These are phyloP conservation scores for Paraleonurus japonicus DNA, from an alignment of 257 asterid species.

Conservation along the genomic window DNA sequence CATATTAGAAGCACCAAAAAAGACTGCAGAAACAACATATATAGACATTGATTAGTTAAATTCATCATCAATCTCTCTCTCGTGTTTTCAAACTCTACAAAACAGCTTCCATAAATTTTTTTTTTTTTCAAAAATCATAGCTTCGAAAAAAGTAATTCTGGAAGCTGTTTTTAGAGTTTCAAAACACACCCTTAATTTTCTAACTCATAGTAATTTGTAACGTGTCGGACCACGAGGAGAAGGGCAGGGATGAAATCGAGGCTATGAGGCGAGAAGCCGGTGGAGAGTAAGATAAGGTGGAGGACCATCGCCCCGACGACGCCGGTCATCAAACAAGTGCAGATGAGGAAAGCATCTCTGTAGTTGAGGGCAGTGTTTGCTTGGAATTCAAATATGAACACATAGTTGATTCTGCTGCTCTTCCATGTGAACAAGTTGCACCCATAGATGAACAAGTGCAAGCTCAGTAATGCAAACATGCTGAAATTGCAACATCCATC, in stretches of 20 bases:
- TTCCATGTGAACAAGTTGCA: conserved; percentile 90
- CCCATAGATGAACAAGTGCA: conserved; percentile 90
- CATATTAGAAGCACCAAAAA: conserved; percentile 52
- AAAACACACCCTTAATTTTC: no score
- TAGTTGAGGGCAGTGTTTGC: conserved; percentile 64
- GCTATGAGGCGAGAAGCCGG: conserved; percentile 45
- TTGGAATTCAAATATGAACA: conserved; percentile 86
- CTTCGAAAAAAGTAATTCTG: no score
- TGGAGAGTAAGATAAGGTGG: conserved; percentile 70
- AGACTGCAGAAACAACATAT: conserved; percentile 31
- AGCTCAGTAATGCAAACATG: conserved; percentile 90
- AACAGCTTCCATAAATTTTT: no score
- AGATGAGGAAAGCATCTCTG: conserved; percentile 85
- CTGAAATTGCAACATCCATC: conserved; percentile 43
- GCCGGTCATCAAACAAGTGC: conserved; percentile 77
- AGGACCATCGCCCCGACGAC: conserved; percentile 77
- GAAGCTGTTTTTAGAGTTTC: no score
- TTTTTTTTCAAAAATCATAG: no score
- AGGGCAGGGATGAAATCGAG: conserved; percentile 74
- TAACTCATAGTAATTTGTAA: no score
- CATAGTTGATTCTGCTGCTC: conserved; percentile 73
- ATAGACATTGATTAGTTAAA: no score
- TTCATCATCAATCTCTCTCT: no score
- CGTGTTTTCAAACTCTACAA: no score
- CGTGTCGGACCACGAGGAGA: conserved; percentile 56